Base-by-base conservation (phyloP, 169 alveolate species). In the Blepharisma undulans region DNA sequence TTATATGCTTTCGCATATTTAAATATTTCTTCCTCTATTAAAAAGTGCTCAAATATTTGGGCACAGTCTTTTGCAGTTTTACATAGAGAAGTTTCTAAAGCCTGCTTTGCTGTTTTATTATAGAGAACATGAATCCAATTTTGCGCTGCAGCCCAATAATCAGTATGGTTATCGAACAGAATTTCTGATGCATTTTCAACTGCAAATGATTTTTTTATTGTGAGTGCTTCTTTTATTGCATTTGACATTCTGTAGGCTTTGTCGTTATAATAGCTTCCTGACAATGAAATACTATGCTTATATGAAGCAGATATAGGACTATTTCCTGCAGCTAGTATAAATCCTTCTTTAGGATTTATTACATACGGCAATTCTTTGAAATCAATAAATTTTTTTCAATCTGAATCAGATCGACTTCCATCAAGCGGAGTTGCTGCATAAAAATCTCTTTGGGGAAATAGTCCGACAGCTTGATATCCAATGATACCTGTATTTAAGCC, bases 341-440 rank as follows among this genome's bases (percentile, higher is more conserved):
- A 86, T 4, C 91, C 91, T 86, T 86, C 72, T 36, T 86, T 25
- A 66, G 91, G 91, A 30, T 86, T 86, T 60, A 86, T 7, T 19
- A 22, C 32, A 72, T 66, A 86, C 10, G 84, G 91, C 91, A 86
- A 61, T 34, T 86, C 91, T 19, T 60, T 34, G 27, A 29, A 27
- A 27, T 86, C 84, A 86, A 86, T 32, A 21, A 86, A 27, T 8
- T 48, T 32, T 16, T 86, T 86, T 85, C 91, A 86, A 22, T 33
- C 36, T n/a, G 30, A 0, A 25, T 27, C 30, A 32, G 36, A n/a
- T n/a, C 34, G 29, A 5, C 61, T 27, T 1, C 87, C 87, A 29
- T 27, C 71, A 30, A 79, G 66, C 6, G 66, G 36, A 25, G 12
- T 21, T 7, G 27, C 36, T 0, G 76, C 29, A n/a, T 30, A 30